Percentiles rank a stretch among this genome's conserved stretches.
Evolutionary conservation across 179 eudicot genomes (phyloP).

Genomic region (Beta macrorhiza): DNA sequence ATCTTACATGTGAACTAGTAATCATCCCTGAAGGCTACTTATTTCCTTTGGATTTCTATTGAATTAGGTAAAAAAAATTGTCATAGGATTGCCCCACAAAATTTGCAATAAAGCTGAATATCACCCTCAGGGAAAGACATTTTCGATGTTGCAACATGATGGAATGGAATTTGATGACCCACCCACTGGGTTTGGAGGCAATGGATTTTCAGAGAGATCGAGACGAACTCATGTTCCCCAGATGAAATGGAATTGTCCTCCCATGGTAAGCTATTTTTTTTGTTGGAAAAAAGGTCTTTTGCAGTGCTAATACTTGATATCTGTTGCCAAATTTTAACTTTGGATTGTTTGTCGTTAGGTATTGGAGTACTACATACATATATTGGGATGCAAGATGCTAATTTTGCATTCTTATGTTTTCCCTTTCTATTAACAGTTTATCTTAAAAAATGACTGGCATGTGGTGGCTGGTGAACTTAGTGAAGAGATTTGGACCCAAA

Average conservation of each 20-base stretch:
- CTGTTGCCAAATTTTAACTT: background rate
- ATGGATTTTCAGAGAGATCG: constrained; percentile 13
- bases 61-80: constrained; percentile 29
- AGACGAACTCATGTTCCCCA: constrained; percentile 32
- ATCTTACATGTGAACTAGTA: background rate
- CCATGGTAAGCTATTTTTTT: constrained; percentile 40
- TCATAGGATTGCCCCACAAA: constrained; percentile 32
- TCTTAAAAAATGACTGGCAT: constrained; percentile 34
- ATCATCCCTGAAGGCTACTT: background rate
- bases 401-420: constrained; percentile 15
- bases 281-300: background rate
- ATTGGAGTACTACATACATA: background rate
- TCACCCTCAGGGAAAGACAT: constrained; percentile 17
- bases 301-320: background rate
- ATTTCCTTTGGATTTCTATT: background rate
- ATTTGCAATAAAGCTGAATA: constrained; percentile 26
- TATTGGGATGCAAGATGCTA: constrained; percentile 3
- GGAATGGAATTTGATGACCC: constrained; percentile 18
- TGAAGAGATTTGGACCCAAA: constrained; percentile 39
- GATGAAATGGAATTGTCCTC: constrained; percentile 57
- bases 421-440: constrained; percentile 38
- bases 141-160: constrained; percentile 14
- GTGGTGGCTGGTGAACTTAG: constrained; percentile 67
- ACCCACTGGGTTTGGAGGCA: constrained; percentile 27
- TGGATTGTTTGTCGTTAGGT: background rate